A percentile compares a stretch with the other conserved stretches of the same genome.
Conservation (phyloP, 768 basidiomycete species). For the Leucocoprinus sp. region DNA sequence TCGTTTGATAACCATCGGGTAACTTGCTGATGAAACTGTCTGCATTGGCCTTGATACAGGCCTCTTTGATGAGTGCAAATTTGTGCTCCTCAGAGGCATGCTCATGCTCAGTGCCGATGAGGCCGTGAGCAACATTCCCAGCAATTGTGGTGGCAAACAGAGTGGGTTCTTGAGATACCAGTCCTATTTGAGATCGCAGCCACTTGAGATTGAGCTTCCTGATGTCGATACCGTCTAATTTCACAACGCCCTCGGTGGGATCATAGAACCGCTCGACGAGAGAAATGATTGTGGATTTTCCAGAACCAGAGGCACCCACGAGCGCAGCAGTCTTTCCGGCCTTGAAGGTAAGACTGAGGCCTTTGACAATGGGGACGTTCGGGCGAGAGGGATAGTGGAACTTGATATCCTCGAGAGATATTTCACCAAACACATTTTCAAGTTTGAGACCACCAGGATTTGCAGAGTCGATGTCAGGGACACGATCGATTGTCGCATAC, state of each 20-base stretch:
- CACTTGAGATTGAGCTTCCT: conserved; percentile 64
- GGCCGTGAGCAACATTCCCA: conserved; percentile 66
- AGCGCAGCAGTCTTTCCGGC: conserved; percentile 62
- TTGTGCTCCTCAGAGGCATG: conserved; percentile 55
- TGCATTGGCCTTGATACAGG: conserved; percentile 73
- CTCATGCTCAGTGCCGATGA: conserved; percentile 60
- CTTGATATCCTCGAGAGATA: conserved; percentile 55
- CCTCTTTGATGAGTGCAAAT: conserved; percentile 60
- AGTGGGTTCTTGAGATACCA: conserved; percentile 74
- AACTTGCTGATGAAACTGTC: conserved; percentile 67
- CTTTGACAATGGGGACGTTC: conserved; percentile 60
- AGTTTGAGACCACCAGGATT: conserved; percentile 52
- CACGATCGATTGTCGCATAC: conserved; percentile 70
- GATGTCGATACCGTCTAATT: conserved; percentile 60
- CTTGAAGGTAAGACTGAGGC: conserved; percentile 48
- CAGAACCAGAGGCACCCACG: conserved; percentile 61
- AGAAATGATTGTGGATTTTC: conserved; percentile 59
- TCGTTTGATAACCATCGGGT: conserved; percentile 67
- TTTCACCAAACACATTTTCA: conserved; percentile 52
- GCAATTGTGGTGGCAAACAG: conserved; percentile 69
- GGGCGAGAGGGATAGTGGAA: conserved; percentile 76
- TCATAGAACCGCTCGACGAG: conserved; percentile 83
- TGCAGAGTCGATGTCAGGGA: conserved; percentile 70
- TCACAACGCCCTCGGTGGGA: conserved; percentile 50
- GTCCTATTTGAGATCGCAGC: conserved; percentile 69